These are phyloP conservation scores for Alternaria gaisen DNA, from an alignment of 2,329 filamentous ascomycete species.

Conservation along the genomic window DNA sequence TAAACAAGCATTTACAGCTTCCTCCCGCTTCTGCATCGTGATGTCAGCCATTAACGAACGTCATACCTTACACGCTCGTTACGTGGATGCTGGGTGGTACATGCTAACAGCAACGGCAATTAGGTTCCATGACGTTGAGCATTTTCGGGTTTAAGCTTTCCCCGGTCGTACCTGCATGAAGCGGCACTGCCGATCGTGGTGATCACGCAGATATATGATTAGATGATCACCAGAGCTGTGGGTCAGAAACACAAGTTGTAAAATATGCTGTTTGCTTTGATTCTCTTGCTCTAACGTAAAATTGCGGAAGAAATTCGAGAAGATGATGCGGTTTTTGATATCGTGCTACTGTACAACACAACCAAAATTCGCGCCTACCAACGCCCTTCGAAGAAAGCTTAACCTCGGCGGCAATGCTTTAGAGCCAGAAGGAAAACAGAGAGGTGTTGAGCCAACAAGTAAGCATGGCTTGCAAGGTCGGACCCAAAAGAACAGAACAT, in stretches of 20 bases:
- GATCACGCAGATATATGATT: neutral
- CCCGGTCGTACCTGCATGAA: conserved; percentile 10
- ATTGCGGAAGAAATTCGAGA: neutral
- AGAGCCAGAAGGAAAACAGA: conserved; percentile 3
- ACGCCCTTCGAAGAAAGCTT: neutral
- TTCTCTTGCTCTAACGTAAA: neutral
- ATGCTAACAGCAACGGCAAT: conserved; percentile 3
- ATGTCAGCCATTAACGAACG: conserved; percentile 8
- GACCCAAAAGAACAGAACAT: neutral
- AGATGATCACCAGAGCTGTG: neutral
- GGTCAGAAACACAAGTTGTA: neutral
- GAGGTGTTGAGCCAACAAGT: conserved; percentile 1
- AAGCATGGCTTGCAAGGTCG: neutral
- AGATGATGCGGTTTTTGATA: conserved; percentile 1
- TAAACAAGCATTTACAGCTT: neutral
- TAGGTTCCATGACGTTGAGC: conserved; percentile 12
- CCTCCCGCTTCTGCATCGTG: neutral
- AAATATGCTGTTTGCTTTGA: neutral
- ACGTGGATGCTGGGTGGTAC: neutral
- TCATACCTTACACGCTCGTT: conserved; percentile 4
- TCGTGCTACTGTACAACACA: conserved; percentile 2
- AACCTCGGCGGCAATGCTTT: neutral
- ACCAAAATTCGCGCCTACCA: neutral
- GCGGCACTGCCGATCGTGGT: conserved; percentile 1
- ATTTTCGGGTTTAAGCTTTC: conserved; percentile 11